phyloP scores from a whole-genome alignment of 805 yeast species.

The Yamadazyma sp. region DNA sequence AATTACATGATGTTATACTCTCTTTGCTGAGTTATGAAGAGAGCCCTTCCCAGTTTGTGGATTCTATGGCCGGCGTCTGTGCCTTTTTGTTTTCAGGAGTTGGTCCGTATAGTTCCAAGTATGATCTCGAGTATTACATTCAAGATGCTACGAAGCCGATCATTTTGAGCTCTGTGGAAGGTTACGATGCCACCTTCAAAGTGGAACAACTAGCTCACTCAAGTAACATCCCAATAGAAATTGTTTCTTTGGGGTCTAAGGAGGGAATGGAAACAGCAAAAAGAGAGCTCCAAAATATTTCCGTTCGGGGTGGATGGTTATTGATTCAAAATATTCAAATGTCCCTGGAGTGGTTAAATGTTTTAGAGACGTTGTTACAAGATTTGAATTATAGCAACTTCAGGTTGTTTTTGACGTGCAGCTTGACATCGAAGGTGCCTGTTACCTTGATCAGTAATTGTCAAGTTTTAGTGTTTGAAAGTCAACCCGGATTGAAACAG shows the following conservation, averaged over 20 bases:
- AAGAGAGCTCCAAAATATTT: conserved; percentile 38
- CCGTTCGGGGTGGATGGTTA: conserved; percentile 63
- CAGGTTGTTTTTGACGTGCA: conserved; percentile 67
- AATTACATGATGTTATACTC: not conserved
- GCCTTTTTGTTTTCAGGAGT: conserved; percentile 26
- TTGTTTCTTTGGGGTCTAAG: conserved; percentile 71
- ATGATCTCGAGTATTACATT: conserved; percentile 32
- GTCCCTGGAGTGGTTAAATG: conserved; percentile 61
- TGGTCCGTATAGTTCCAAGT: conserved; percentile 30
- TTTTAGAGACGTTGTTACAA: conserved; percentile 40
- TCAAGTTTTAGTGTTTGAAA: conserved; percentile 60
- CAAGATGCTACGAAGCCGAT: conserved; percentile 33
- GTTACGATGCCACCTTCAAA: conserved; percentile 63
- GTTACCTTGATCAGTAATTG: conserved; percentile 54
- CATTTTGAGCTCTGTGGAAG: conserved; percentile 57
- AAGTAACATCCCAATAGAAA: conserved; percentile 25
- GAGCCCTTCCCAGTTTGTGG: conserved; percentile 13
- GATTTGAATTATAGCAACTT: conserved; percentile 39
- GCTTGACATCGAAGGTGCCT: conserved; percentile 49
- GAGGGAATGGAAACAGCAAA: conserved; percentile 62
- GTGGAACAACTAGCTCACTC: conserved; percentile 46
- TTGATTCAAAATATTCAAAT: conserved; percentile 79
- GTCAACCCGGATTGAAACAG: conserved; percentile 56
- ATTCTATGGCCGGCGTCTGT: conserved; percentile 19
- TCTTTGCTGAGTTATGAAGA: not conserved